phyloP scores from a whole-genome alignment of 1,139 yeast species.

The Maudiozyma humilis region DNA sequence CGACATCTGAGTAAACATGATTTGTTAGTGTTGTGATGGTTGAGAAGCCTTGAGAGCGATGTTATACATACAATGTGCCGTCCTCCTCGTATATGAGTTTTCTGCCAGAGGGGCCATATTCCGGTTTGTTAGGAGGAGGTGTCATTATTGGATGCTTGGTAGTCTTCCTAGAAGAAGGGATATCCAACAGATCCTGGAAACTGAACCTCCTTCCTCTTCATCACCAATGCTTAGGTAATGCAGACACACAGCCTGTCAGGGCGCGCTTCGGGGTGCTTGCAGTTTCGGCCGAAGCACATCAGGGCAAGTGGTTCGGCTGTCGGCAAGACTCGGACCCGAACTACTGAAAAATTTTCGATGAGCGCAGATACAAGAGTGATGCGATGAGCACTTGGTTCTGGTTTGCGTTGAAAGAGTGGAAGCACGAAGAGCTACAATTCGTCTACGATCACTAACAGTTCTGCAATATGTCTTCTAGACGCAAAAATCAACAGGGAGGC shows the following conservation, averaged over 20 bases:
- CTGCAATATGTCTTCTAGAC: no score
- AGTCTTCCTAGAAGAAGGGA: no score
- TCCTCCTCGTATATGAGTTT: slow-evolving; percentile 73
- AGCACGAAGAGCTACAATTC: no score
- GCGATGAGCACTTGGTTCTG: slow-evolving; percentile 13
- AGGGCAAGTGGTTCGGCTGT: neutral
- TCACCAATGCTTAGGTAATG: neutral
- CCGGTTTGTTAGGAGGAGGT: slow-evolving; percentile 4
- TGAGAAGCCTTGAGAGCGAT: neutral
- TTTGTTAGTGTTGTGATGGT: neutral
- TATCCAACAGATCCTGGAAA: no score
- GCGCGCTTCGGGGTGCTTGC: neutral
- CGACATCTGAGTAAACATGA: slow-evolving; percentile 50
- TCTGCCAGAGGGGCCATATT: slow-evolving; percentile 52
- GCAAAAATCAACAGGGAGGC: slow-evolving; percentile 33
- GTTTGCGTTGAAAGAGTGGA: no score
- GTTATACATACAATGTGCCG: slow-evolving; percentile 72
- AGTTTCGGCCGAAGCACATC: neutral
- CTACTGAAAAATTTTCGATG: neutral
- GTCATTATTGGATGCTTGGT: no score
- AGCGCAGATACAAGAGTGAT: neutral
- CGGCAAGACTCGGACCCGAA: neutral
- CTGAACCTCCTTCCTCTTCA: no score
- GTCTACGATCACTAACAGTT: no score
- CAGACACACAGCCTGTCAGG: no score